A percentile compares a stretch with the other conserved stretches of the same genome.
Evolutionary conservation across 2,329 filamentous ascomycete species (phyloP).

Genomic region (Penicillium sp.): DNA sequence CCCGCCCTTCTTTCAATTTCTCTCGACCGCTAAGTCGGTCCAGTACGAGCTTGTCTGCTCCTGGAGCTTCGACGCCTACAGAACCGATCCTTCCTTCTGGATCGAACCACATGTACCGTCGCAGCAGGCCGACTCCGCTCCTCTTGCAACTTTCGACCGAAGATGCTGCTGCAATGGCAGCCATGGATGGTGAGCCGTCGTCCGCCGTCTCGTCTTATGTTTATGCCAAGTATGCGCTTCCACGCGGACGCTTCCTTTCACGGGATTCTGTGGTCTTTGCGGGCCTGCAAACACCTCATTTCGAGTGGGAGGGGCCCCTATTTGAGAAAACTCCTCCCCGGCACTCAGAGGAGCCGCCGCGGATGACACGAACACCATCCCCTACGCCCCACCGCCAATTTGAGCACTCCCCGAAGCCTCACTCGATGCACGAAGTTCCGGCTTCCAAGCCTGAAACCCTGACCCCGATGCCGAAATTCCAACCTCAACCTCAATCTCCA

Average conservation of each 20-base stretch:
- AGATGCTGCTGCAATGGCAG: conserved; percentile 12
- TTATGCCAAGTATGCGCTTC: conserved; percentile 80
- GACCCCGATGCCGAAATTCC: background rate
- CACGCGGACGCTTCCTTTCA: conserved; percentile 76
- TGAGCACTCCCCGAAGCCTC: conserved; percentile 29
- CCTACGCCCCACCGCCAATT: conserved; percentile 27
- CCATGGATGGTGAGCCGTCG: conserved; percentile 31
- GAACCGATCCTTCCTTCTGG: conserved; percentile 38
- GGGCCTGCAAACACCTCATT: conserved; percentile 57
- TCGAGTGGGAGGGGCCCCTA: conserved; percentile 63
- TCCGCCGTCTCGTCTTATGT: conserved; percentile 71
- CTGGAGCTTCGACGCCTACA: conserved; percentile 27
- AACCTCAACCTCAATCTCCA: background rate
- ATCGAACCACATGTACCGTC: conserved; percentile 28
- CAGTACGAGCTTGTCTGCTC: conserved; percentile 41
- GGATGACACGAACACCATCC: conserved; percentile 33
- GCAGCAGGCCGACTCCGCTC: conserved; percentile 37
- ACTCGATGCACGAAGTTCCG: conserved; percentile 30
- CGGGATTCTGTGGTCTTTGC: conserved; percentile 63
- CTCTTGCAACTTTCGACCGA: conserved; percentile 29
- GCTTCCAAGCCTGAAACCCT: background rate
- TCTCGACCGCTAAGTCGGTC: conserved; percentile 77
- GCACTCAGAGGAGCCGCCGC: conserved; percentile 25
- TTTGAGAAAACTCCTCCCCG: conserved; percentile 43
- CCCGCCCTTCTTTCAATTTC: conserved; percentile 84